Base-by-base conservation (phyloP, 345 rosid species). In the Heritiera littoralis region DNA sequence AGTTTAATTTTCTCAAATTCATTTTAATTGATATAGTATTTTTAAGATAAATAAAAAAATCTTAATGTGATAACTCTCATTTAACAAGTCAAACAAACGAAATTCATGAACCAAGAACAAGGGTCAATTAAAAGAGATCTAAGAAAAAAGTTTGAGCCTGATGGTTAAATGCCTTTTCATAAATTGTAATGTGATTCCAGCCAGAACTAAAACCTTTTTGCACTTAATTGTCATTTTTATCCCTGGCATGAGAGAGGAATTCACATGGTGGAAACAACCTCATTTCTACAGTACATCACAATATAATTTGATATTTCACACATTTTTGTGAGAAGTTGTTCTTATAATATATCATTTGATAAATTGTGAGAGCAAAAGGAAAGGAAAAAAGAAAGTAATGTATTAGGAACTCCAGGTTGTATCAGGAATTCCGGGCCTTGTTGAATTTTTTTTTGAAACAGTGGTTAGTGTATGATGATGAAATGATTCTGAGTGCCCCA, bases 171-270 rank as follows among this genome's bases (percentile, higher is more conserved):
- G 13, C 52, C n/a, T 67, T 18, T n/a, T 43, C 54, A 18, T 43
- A n/a, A 67, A 52, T 66, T 66, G 72, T 66, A 66, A 17, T 66
- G 49, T 18, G 14, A 41, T 43, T 41, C 51, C 72, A 41, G 72
- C 52, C 15, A 41, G 49, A 18, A 66, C 51, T 66, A 17, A 3
- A 18, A 11, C 49, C 13, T 2, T 66, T 65, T 41, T 66, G 28
- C 71, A 18, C 30, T 9, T 41, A 61, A 9, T 23, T 61, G 30
- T 18, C 43, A 38, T 65, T 35, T 65, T 20, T 41, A 35, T 67
- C 72, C 72, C n/a, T 43, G 52, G 13, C 49, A n/a, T 23, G n/a
- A n/a, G 14, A 65, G 12, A 55, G 46, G 46, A 65, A 6, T 14
- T 65, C 45, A 43, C 30, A 43, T 41, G 52, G 32, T 66, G 54